A percentile compares a stretch with the other conserved stretches of the same genome.
Conservation (phyloP, 1,139 yeast species). For the Lodderomyces beijingensis region DNA sequence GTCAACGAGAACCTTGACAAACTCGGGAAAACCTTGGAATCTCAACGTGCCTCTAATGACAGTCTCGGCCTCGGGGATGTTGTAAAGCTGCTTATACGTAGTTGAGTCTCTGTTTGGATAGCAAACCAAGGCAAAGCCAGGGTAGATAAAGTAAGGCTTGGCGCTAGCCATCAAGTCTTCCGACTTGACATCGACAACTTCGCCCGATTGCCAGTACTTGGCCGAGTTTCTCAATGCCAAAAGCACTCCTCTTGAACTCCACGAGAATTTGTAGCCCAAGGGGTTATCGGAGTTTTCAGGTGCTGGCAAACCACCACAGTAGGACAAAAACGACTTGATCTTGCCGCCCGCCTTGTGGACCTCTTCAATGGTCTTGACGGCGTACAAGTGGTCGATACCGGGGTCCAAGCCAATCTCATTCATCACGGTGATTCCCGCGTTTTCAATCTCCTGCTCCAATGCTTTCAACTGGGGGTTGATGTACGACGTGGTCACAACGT, state of each 20-base stretch:
- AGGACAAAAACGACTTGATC: conserved; percentile 87
- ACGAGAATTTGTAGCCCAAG: conserved; percentile 95
- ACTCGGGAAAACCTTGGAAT: conserved; percentile 98
- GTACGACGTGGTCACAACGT: conserved; percentile 95
- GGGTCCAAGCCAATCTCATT: conserved; percentile 96
- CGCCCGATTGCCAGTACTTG: conserved; percentile 80
- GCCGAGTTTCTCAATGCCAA: conserved; percentile 94
- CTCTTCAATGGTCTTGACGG: conserved; percentile 96
- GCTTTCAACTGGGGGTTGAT: conserved; percentile 87
- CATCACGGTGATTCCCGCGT: conserved; percentile 87
- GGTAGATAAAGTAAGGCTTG: conserved; percentile 90
- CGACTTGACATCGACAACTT: conserved; percentile 72
- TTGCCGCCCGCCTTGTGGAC: conserved; percentile 90
- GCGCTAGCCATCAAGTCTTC: conserved; percentile 96
- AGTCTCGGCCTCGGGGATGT: conserved; percentile 96
- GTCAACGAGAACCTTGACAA: conserved; percentile 91
- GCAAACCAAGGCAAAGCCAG: conserved; percentile 91
- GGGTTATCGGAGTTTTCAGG: conserved; percentile 98
- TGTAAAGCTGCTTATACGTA: conserved; percentile 82
- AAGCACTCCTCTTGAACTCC: conserved; percentile 98
- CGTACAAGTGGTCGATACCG: conserved; percentile 96
- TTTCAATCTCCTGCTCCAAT: conserved; percentile 71
- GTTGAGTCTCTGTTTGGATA: conserved; percentile 99
- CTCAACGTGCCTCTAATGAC: conserved; percentile 95
- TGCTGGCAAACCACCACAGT: conserved; percentile 98